Base-by-base conservation (phyloP, 352 stramenopile species). In the Globisporangium mamillatum region DNA sequence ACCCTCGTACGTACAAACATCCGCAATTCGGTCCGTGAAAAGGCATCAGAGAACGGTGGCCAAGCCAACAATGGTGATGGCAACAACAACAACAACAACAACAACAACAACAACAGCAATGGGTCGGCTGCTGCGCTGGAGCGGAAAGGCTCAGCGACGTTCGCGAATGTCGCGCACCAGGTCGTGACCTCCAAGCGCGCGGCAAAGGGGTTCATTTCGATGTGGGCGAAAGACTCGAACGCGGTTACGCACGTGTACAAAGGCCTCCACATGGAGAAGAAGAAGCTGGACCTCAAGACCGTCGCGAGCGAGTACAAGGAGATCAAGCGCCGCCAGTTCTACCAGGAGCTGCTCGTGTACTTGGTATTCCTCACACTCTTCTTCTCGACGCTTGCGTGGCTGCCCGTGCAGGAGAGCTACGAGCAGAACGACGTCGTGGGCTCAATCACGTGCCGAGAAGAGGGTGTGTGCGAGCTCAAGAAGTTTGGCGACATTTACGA, bases 251-350 rank as follows among this genome's bases (percentile, higher is more conserved):
- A 90, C 66, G 75, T 93, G 41, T 91, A 92, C 80, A 85, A 89
- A 34, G 88, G 88, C 8, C 90, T 96, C 64, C 88, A 94, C 66
- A 93, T 96, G 82, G 86, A 96, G 71, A 96, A 96, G 77, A 96
- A 95, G 72, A 96, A 96, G 60, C 75, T 96, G 27, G 81, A 95
- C 46, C 66, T 96, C 9, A 76, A 86, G 53, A 81, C 74, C 18
- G 84, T 96, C 14, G 79, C 83, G 36, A 71, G 85, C 58, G 84
- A 96, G 72, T 96, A 93, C 76, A 96, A 95, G 64, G 86, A 96
- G 75, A 88, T 92, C 62, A 94, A 93, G 73, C 87, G 89, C 7
- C 74, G 82, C 9, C 85, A 95, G 74, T 96, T 96, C 61, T 96
- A 96, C 81, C 84, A 96, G 67, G 89, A 96, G 60, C 76, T 96